These are phyloP conservation scores for Sugiyamaella americana DNA, from an alignment of 805 yeast species.

Conservation along the genomic window DNA sequence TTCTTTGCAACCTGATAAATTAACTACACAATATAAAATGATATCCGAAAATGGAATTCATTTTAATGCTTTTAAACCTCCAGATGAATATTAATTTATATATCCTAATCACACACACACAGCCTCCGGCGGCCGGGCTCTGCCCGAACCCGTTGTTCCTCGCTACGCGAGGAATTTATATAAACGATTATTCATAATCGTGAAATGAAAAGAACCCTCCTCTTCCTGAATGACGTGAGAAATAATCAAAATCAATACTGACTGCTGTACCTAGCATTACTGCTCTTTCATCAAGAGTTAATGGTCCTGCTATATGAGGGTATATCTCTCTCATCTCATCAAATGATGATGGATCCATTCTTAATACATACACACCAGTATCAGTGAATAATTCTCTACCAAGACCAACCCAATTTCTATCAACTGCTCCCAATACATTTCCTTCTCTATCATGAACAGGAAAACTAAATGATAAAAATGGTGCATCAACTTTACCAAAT, in stretches of 20 bases:
- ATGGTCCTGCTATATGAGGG: slow-evolving; percentile 40
- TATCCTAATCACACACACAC: no score
- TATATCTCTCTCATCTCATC: slow-evolving; percentile 50
- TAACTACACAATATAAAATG: neutral
- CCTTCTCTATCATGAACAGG: slow-evolving; percentile 60
- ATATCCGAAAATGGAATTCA: neutral
- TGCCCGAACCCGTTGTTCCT: no score
- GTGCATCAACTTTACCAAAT: slow-evolving; percentile 83
- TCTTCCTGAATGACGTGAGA: slow-evolving; percentile 79
- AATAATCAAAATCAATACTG: slow-evolving; percentile 92
- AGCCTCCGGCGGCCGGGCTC: no score
- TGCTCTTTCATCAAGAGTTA: slow-evolving; percentile 79
- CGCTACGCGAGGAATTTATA: no score
- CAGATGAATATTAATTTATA: slow-evolving; percentile 4
- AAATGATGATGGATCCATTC: slow-evolving; percentile 70
- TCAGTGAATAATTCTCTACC: slow-evolving; percentile 92
- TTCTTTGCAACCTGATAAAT: neutral
- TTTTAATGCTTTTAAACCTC: slow-evolving; percentile 16
- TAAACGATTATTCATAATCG: slow-evolving; percentile 11
- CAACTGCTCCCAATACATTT: slow-evolving; percentile 65
- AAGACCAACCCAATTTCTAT: slow-evolving; percentile 91
- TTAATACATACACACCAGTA: slow-evolving; percentile 81
- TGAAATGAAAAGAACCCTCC: slow-evolving; percentile 27
- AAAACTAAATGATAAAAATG: slow-evolving; percentile 80
- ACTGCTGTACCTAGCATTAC: slow-evolving; percentile 81